These are phyloP conservation scores for Xylaria intraflava DNA, from an alignment of 495 filamentous ascomycete species.

Conservation along the genomic window DNA sequence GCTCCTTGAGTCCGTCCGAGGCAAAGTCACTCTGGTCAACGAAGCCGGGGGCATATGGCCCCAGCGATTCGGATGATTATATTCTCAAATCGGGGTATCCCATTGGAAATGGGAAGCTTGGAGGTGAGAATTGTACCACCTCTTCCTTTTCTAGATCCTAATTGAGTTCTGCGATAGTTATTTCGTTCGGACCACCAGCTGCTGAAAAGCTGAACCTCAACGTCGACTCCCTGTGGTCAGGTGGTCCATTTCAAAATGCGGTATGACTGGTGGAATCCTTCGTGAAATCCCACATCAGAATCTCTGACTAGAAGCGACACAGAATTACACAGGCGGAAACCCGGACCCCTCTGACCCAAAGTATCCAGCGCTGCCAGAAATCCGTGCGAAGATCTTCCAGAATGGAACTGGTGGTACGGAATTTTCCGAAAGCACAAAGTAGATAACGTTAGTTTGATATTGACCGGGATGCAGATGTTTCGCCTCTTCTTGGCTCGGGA, in stretches of 20 bases:
- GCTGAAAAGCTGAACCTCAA: constrained; percentile 37
- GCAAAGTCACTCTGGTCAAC: constrained; percentile 19
- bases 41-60: constrained; percentile 17
- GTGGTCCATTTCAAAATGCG: constrained; percentile 34
- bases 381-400: constrained; percentile 39
- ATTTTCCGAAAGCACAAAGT: neutral
- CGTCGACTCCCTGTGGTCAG: constrained; percentile 41
- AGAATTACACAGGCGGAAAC: constrained; percentile 42
- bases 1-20: constrained; percentile 2
- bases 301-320: neutral
- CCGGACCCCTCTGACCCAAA: constrained; percentile 30
- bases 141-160: neutral
- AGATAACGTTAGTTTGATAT: neutral
- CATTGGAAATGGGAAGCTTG: constrained; percentile 34
- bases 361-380: constrained; percentile 30
- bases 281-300: neutral
- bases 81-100: constrained; percentile 28
- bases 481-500: constrained; percentile 32
- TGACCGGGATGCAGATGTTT: constrained; percentile 22
- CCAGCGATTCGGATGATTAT: constrained; percentile 15
- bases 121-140: constrained; percentile 10
- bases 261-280: neutral
- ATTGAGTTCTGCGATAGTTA: constrained; percentile 10
- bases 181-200: constrained; percentile 33
- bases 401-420: constrained; percentile 37